These are phyloP conservation scores for Euphorbia peplus DNA, from an alignment of 345 rosid species.

Conservation along the genomic window DNA sequence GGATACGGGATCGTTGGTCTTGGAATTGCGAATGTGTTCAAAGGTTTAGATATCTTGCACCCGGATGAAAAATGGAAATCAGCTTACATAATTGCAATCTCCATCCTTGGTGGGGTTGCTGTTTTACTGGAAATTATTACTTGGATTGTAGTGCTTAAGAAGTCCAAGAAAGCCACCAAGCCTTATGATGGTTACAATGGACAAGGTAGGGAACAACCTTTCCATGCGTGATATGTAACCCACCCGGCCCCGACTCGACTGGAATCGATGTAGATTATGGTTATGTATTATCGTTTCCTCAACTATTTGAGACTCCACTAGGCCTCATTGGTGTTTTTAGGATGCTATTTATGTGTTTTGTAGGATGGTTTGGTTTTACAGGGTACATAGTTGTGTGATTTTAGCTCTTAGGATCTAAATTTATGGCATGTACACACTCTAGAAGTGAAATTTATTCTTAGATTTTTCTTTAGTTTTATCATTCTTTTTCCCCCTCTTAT, in stretches of 20 bases:
- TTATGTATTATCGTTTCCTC: slow-evolving; percentile 9
- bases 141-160: slow-evolving; percentile 66
- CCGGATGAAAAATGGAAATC: slow-evolving; percentile 55
- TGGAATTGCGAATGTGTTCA: slow-evolving; percentile 64
- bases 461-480: background rate
- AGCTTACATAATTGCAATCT: slow-evolving; percentile 45
- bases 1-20: slow-evolving; percentile 63
- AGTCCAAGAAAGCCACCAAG: slow-evolving; percentile 49
- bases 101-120: slow-evolving; percentile 53
- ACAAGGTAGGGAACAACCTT: slow-evolving; percentile 35
- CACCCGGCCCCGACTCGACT: background rate
- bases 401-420: background rate
- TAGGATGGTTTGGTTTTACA: slow-evolving; percentile 21
- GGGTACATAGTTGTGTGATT: slow-evolving; percentile 7
- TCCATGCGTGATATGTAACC: slow-evolving; percentile 23
- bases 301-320: background rate
- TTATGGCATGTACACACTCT: slow-evolving; percentile 1
- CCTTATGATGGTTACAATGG: slow-evolving; percentile 42
- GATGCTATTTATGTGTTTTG: background rate
- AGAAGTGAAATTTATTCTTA: background rate
- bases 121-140: slow-evolving; percentile 62
- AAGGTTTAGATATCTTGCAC: slow-evolving; percentile 60
- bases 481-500: background rate
- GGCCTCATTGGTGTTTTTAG: background rate
- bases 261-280: background rate